Conservation (phyloP, 2,329 filamentous ascomycete genomes). For the Monosporascus ibericus region DNA sequence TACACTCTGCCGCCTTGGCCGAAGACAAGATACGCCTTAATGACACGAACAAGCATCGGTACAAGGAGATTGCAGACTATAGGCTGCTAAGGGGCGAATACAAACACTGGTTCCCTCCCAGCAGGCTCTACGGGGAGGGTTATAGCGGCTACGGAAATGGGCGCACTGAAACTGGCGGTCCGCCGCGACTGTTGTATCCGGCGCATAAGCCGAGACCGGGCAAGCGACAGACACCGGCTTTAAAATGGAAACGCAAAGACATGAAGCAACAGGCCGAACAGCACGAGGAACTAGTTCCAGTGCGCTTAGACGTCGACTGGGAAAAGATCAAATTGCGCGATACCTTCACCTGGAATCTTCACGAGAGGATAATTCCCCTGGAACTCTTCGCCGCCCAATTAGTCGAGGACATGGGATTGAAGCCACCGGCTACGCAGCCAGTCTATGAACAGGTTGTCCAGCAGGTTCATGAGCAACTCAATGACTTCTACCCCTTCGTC, state of each 20-base stretch:
- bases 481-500: slow-evolving; percentile 89
- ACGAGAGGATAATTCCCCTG: slow-evolving; percentile 75
- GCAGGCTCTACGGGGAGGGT: slow-evolving; percentile 61
- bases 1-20: slow-evolving; percentile 47
- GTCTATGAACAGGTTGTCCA: slow-evolving; percentile 54
- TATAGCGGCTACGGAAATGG: slow-evolving; percentile 89
- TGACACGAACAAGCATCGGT: slow-evolving; percentile 55
- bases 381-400: slow-evolving; percentile 84
- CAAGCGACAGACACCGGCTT: slow-evolving; percentile 63
- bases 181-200: slow-evolving; percentile 73
- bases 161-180: slow-evolving; percentile 64
- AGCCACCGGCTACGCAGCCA: slow-evolving; percentile 62
- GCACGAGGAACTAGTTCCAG: slow-evolving; percentile 83
- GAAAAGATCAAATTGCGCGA: slow-evolving; percentile 94
- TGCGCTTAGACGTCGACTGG: slow-evolving; percentile 88
- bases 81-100: slow-evolving; percentile 50
- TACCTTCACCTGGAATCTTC: slow-evolving; percentile 97
- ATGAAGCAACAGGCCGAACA: slow-evolving; percentile 82
- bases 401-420: slow-evolving; percentile 82
- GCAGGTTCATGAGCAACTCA: slow-evolving; percentile 82
- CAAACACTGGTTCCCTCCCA: slow-evolving; percentile 49
- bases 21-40: slow-evolving; percentile 48
- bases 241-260: slow-evolving; percentile 74
- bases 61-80: slow-evolving; percentile 66
- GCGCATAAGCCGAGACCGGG: slow-evolving; percentile 69